Evolutionary conservation across 352 stramenopile species (phyloP).

Genomic region (Pythium periplocum): DNA sequence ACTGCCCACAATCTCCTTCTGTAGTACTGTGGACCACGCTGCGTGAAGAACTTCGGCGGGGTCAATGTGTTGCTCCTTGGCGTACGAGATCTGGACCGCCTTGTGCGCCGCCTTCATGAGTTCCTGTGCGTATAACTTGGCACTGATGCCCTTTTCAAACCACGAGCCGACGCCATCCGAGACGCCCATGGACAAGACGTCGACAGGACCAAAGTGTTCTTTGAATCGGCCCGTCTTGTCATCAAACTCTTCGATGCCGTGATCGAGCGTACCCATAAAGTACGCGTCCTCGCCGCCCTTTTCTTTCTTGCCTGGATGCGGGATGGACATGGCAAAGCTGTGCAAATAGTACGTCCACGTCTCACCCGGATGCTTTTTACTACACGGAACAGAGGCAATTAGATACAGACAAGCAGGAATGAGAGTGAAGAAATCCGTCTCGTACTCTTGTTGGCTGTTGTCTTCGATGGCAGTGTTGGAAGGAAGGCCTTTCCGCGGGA

Average conservation of each 20-base stretch:
- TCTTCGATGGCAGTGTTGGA: constrained; percentile 47
- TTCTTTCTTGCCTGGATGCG: constrained; percentile 64
- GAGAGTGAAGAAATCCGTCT: background rate
- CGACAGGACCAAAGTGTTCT: constrained; percentile 43
- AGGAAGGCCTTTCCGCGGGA: constrained; percentile 73
- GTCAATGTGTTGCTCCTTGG: constrained; percentile 54
- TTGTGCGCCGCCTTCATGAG: constrained; percentile 76
- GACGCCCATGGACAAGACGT: constrained; percentile 91
- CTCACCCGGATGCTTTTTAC: constrained; percentile 9
- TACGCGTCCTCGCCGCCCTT: constrained; percentile 91
- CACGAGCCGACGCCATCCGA: constrained; percentile 95
- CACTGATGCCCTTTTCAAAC: constrained; percentile 91
- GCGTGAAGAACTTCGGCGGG: constrained; percentile 61
- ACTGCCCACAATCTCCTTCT: constrained; percentile 91
- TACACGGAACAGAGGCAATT: no score
- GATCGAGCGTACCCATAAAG: constrained; percentile 80
- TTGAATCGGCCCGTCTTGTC: constrained; percentile 24
- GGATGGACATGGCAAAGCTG: constrained; percentile 72
- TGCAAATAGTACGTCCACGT: constrained; percentile 63
- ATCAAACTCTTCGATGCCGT: constrained; percentile 21
- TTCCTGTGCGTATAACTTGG: constrained; percentile 57
- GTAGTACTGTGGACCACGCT: constrained; percentile 73
- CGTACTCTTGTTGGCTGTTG: constrained; percentile 20
- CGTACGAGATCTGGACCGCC: constrained; percentile 52
- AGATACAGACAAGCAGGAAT: no score